phyloP scores from a whole-genome alignment of 2,329 filamentous ascomycete genomes.

The Ceratocystis alfenasii region DNA sequence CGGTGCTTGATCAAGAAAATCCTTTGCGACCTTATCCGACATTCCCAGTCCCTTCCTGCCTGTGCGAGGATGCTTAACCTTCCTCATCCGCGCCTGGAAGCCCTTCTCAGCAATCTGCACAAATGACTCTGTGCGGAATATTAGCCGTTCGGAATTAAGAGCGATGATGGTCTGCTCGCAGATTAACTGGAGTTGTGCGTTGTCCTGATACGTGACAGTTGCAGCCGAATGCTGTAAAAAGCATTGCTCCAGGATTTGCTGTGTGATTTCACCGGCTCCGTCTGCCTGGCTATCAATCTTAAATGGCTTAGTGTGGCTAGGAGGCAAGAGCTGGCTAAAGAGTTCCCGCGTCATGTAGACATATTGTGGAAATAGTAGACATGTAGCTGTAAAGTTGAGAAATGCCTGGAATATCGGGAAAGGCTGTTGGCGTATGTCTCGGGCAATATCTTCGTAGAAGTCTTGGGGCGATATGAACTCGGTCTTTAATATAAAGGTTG shows the following conservation, averaged over 20 bases:
- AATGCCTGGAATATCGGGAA: conserved; percentile 20
- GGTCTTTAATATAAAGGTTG: conserved; percentile 36
- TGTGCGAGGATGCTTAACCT: conserved; percentile 34
- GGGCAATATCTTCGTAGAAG: conserved; percentile 48
- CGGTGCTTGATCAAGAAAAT: conserved; percentile 36
- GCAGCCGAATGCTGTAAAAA: conserved; percentile 57
- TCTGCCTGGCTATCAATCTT: conserved; percentile 32
- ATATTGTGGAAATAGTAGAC: conserved; percentile 32
- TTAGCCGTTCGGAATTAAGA: not conserved
- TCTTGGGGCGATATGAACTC: conserved; percentile 35
- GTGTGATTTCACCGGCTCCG: conserved; percentile 32
- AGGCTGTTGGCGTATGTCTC: conserved; percentile 29
- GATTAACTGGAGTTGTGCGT: conserved; percentile 58
- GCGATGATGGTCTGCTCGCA: conserved; percentile 39
- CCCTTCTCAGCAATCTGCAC: conserved; percentile 13
- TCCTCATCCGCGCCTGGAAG: conserved; percentile 28
- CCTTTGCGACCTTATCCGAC: conserved; percentile 34
- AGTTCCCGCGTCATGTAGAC: conserved; percentile 37
- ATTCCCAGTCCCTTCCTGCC: conserved; percentile 27
- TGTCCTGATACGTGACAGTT: conserved; percentile 49
- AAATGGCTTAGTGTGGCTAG: conserved; percentile 33
- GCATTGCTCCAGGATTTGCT: conserved; percentile 40
- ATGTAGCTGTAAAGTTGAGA: conserved; percentile 25
- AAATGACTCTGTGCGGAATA: conserved; percentile 1
- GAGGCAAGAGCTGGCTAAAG: conserved; percentile 35